phyloP scores from a whole-genome alignment of 345 rosid species.

The thale cress (Arabidopsis thaliana) region TAIR10.1 NC_003075.7:12168501-12169000 shows the following conservation, averaged over 20 bases:
- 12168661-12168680: constrained; percentile 39
- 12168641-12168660: constrained; percentile 57
- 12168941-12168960: neutral
- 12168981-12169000: neutral
- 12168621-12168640: constrained; percentile 54
- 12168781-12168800: constrained; percentile 76
- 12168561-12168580: constrained; percentile 58
- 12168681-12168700: constrained; percentile 25
- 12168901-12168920: neutral
- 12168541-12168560: constrained; percentile 54
- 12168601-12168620: constrained; percentile 55
- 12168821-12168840: constrained; percentile 52
- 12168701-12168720: neutral
- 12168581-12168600: constrained; percentile 53
- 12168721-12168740: neutral
- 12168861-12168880: constrained; percentile 48
- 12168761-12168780: constrained; percentile 58
- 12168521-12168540: constrained; percentile 52
- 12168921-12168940: neutral
- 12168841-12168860: constrained; percentile 50
- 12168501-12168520: constrained; percentile 52
- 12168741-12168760: neutral
- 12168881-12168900: constrained; percentile 37
- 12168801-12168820: constrained; percentile 58
- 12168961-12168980: constrained; percentile 29